phyloP scores from a whole-genome alignment of 148 eudicot genomes.

The Rhododendron henanense region DNA sequence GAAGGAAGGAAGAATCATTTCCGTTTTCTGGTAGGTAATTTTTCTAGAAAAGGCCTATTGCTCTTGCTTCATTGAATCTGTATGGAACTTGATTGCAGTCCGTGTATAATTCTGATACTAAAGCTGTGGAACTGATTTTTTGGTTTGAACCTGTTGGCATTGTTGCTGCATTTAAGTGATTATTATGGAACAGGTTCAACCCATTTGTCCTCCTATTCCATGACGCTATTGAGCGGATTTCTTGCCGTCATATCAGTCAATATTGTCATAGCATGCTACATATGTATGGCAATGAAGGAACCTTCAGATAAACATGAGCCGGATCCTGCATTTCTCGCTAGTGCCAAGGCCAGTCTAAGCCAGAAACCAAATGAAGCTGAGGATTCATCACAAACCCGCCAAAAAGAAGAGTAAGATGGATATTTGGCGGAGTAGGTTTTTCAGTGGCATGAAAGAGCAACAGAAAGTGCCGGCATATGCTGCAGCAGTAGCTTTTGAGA shows the following conservation, averaged over 20 bases:
- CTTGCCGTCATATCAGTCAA: conserved; percentile 90
- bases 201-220: conserved; percentile 51
- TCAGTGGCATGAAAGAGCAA: neutral
- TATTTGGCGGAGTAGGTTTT: neutral
- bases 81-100: neutral
- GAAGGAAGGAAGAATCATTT: too few species aligned
- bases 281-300: conserved; percentile 75
- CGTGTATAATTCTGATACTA: neutral
- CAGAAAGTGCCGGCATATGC: neutral
- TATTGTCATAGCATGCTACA: conserved; percentile 64
- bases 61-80: neutral
- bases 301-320: conserved; percentile 68
- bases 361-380: conserved; percentile 34
- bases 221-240: conserved; percentile 74
- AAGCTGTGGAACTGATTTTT: neutral
- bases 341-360: conserved; percentile 47
- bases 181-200: conserved; percentile 44
- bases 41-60: too few species aligned
- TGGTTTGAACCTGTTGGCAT: neutral
- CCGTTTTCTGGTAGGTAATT: too few species aligned
- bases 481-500: neutral
- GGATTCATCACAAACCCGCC: conserved; percentile 23
- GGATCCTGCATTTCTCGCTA: conserved; percentile 60
- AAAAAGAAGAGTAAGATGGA: conserved; percentile 35
- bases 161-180: neutral